phyloP scores from a whole-genome alignment of 352 stramenopile species.

The Nothophytophthora sp. region DNA sequence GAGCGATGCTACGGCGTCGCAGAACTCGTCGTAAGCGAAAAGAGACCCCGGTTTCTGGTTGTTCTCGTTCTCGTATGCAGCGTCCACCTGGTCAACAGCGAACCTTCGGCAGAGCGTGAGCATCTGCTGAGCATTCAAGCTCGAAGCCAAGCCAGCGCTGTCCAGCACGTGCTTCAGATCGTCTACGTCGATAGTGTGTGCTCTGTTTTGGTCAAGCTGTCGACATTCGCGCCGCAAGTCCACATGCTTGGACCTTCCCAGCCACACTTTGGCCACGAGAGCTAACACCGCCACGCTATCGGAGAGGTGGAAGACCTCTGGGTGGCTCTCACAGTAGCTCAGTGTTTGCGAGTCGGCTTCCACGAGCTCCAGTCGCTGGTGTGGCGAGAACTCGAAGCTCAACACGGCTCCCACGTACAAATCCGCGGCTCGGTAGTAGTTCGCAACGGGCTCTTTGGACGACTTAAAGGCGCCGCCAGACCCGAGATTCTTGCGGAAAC shows the following conservation, averaged over 20 bases:
- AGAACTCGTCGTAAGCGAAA: slow-evolving; percentile 66
- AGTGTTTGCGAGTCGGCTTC: slow-evolving; percentile 78
- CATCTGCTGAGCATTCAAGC: slow-evolving; percentile 62
- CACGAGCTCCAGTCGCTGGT: slow-evolving; percentile 69
- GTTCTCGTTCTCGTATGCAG: slow-evolving; percentile 1
- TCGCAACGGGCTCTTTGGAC: slow-evolving; percentile 2
- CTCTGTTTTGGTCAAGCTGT: slow-evolving; percentile 16
- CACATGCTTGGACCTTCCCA: slow-evolving; percentile 6
- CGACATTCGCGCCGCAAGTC: slow-evolving; percentile 49
- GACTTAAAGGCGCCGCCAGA: not conserved
- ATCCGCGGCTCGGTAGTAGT: slow-evolving; percentile 49
- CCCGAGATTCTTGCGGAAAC: slow-evolving; percentile 53
- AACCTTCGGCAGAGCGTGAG: slow-evolving; percentile 66
- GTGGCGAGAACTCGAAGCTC: slow-evolving; percentile 68
- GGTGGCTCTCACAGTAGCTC: slow-evolving; percentile 73
- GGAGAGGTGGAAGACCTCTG: slow-evolving; percentile 66
- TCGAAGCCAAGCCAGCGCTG: slow-evolving; percentile 8
- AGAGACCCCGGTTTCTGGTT: slow-evolving; percentile 9
- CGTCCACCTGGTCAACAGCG: not conserved
- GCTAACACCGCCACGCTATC: slow-evolving; percentile 41
- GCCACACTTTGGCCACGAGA: slow-evolving; percentile 19
- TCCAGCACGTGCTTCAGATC: slow-evolving; percentile 28
- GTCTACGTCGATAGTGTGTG: slow-evolving; percentile 17
- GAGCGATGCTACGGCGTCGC: slow-evolving; percentile 44
- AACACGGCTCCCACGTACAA: slow-evolving; percentile 77